Percentiles rank a stretch among this genome's conserved stretches.
These are phyloP conservation scores for Backusella luteola DNA, from an alignment of 192 early-diverging fungal genomes.

Conservation along the genomic window DNA sequence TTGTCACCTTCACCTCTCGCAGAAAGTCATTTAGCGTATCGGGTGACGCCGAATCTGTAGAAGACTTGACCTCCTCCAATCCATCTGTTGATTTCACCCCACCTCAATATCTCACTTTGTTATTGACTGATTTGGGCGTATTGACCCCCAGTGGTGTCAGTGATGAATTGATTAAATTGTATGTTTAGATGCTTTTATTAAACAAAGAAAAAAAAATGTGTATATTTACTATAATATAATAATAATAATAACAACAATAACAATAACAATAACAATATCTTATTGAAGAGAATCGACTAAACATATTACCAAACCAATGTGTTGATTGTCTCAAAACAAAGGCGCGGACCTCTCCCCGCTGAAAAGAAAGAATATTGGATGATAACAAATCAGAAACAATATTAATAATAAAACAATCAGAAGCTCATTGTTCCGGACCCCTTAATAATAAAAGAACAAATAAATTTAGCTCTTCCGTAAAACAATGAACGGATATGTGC, in stretches of 20 bases:
- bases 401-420: no score
- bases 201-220: slow-evolving; percentile 14
- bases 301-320: not conserved
- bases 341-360: not conserved
- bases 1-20: slow-evolving; percentile 47
- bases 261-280: no score
- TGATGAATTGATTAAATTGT: slow-evolving; percentile 84
- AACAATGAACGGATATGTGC: not conserved
- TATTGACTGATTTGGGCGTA: slow-evolving; percentile 91
- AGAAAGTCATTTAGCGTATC: slow-evolving; percentile 22
- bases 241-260: no score
- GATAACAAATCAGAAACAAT: no score
- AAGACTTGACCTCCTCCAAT: slow-evolving; percentile 50
- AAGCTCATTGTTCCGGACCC: no score
- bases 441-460: not conserved
- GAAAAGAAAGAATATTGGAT: no score
- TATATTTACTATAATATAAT: not conserved
- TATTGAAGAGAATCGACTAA: not conserved
- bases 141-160: slow-evolving; percentile 88
- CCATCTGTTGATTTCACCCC: slow-evolving; percentile 93
- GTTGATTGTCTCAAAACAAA: not conserved
- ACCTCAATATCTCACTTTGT: slow-evolving; percentile 83
- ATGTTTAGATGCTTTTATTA: slow-evolving; percentile 47
- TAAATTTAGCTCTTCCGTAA: not conserved
- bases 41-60: slow-evolving; percentile 11